A percentile compares a stretch with the other conserved stretches of the same genome.
Evolutionary conservation across 2,329 filamentous ascomycete species (phyloP).

Genomic region (Ascochyta clinopodiicola): DNA sequence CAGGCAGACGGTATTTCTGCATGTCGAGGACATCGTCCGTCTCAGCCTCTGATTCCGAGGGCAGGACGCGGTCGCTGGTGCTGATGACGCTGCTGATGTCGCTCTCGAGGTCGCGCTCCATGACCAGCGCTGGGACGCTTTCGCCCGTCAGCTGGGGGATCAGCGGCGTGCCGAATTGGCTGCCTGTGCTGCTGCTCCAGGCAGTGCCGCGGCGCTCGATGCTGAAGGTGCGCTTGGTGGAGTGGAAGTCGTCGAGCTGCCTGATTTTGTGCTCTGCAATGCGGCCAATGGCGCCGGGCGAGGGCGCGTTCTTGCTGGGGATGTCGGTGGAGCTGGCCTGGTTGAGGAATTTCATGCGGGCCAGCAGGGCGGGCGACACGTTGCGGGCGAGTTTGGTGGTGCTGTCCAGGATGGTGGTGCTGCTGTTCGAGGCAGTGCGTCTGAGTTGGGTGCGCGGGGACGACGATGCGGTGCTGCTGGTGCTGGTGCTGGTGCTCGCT

Average conservation of each 20-base stretch:
- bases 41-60: slow-evolving; percentile 58
- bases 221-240: slow-evolving; percentile 58
- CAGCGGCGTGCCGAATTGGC: slow-evolving; percentile 37
- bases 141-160: slow-evolving; percentile 46
- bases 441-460: slow-evolving; percentile 21
- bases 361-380: slow-evolving; percentile 53
- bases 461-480: slow-evolving; percentile 25
- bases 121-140: slow-evolving; percentile 47
- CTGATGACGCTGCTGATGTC: slow-evolving; percentile 56
- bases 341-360: slow-evolving; percentile 54
- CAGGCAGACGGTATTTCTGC: slow-evolving; percentile 76
- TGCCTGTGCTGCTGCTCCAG: slow-evolving; percentile 68
- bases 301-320: slow-evolving; percentile 43
- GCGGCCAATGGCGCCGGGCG: slow-evolving; percentile 61
- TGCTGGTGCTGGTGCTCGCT: slow-evolving; percentile 20
- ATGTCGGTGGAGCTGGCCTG: slow-evolving; percentile 38
- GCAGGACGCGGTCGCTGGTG: slow-evolving; percentile 62
- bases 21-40: slow-evolving; percentile 67
- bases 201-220: slow-evolving; percentile 72
- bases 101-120: slow-evolving; percentile 52
- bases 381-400: slow-evolving; percentile 47
- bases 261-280: slow-evolving; percentile 74
- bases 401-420: slow-evolving; percentile 20
- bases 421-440: slow-evolving; percentile 20
- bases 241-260: slow-evolving; percentile 71